Conservation (phyloP, 257 asterid genomes). For the Gynochthodes officinalis region DNA sequence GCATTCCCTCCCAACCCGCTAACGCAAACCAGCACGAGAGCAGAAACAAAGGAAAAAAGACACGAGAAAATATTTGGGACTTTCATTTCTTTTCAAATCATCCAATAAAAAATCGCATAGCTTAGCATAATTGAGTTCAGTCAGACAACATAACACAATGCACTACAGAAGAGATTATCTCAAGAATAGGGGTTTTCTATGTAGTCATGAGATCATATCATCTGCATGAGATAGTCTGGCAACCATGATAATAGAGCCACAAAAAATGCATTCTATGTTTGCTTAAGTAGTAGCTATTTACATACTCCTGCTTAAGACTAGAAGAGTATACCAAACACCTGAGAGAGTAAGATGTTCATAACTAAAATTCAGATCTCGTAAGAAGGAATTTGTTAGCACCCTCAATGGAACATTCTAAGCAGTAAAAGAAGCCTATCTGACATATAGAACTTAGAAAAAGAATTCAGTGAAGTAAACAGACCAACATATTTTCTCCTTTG, state of each 20-base stretch:
- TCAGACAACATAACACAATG: background rate
- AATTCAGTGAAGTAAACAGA: background rate
- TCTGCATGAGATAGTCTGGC: background rate
- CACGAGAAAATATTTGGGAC: too few species aligned
- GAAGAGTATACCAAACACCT: background rate
- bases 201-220: background rate
- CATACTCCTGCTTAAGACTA: background rate
- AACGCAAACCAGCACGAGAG: background rate
- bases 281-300: background rate
- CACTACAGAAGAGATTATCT: background rate
- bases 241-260: background rate
- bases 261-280: background rate
- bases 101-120: background rate
- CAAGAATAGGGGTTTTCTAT: background rate
- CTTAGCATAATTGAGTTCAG: background rate
- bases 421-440: background rate
- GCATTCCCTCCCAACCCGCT: background rate
- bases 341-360: background rate
- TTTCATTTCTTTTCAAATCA: background rate
- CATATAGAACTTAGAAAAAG: background rate
- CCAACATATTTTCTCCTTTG: background rate
- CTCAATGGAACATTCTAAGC: background rate
- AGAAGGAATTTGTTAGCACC: background rate
- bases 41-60: background rate
- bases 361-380: background rate